Evolutionary conservation across 257 asterid species (phyloP).

Genomic region (Solanum sparsipilum): DNA sequence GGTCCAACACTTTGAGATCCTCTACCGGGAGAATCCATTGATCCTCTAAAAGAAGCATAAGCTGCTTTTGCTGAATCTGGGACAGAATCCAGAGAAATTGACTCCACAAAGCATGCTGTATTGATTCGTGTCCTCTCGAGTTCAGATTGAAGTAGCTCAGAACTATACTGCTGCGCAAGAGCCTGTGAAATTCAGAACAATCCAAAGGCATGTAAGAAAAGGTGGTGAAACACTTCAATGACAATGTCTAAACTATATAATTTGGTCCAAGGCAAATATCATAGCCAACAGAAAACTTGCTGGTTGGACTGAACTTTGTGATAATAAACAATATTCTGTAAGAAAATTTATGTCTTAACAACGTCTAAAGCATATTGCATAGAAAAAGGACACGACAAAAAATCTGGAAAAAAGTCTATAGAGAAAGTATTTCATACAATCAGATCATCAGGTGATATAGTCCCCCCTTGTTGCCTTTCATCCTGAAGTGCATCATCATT

Average conservation of each 20-base stretch:
- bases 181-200: conserved; percentile 33
- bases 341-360: background rate
- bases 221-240: background rate
- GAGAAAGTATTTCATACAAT: conserved; percentile 43
- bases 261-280: background rate
- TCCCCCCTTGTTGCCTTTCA: conserved; percentile 64
- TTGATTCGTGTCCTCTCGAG: conserved; percentile 90
- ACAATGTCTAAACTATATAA: background rate
- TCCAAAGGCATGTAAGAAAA: background rate
- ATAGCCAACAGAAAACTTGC: background rate
- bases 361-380: background rate
- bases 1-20: conserved; percentile 41
- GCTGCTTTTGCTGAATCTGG: conserved; percentile 99
- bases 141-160: conserved; percentile 83
- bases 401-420: background rate
- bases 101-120: conserved; percentile 89
- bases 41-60: conserved; percentile 82
- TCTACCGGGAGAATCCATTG: conserved; percentile 51
- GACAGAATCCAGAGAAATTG: conserved; percentile 65
- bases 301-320: background rate
- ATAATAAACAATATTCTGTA: background rate
- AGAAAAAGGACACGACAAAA: background rate
- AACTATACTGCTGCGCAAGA: conserved; percentile 87
- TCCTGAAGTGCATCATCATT: conserved; percentile 71
- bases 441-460: conserved; percentile 91